Base-by-base conservation (phyloP, 164 flowering plant genomes). In the Kingdonia uniflora region DNA sequence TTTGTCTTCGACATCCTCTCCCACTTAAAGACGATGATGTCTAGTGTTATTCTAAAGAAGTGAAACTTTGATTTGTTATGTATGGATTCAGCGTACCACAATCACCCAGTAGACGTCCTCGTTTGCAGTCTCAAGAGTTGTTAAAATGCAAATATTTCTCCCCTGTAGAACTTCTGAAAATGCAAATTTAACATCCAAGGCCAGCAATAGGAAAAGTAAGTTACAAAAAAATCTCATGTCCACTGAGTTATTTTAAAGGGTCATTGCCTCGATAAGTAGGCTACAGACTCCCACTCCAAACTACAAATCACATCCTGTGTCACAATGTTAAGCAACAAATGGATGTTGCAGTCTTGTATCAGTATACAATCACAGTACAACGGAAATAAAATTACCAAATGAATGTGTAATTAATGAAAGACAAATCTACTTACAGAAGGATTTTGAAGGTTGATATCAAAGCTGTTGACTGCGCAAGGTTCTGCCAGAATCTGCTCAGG, bases 261-360 rank as follows among this genome's bases (percentile, higher is more conserved):
- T 62, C 58, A 80, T 6, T 68, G 68, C 57, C 98, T 76, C 20
- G 69, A 51, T 54, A 87, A 29, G 51, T 85, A 55, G 54, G 75
- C 90, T 6, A 88, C 52, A 1, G 90, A 71, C 68, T 92, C 98
- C 96, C 95, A 92, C 65, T 92, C 98, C 80, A 88, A 74, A 60
- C 87, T 69, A 61, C 96, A 92, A 37, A 84, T 70, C 16, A 88
- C 73, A 49, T 82, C 87, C 96, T 92, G 90, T 54, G 49, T 42
- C 17, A 44, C 24, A 70, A 24, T 52, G 2, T 40, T 14, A 33
- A 26, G 17, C 7, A 49, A 24, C 14, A 64, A 38, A 51, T 7
- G 24, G 12, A 48, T 0, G 17, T 14, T 24, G 24, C 15, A 57
- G 0, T 49, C 12, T 21, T n/a, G 20, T 35, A 12, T 22, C 15